A percentile compares a stretch with the other conserved stretches of the same genome.
These are phyloP conservation scores for Colletotrichum scovillei DNA, from an alignment of 2,329 filamentous ascomycete genomes.

Conservation along the genomic window DNA sequence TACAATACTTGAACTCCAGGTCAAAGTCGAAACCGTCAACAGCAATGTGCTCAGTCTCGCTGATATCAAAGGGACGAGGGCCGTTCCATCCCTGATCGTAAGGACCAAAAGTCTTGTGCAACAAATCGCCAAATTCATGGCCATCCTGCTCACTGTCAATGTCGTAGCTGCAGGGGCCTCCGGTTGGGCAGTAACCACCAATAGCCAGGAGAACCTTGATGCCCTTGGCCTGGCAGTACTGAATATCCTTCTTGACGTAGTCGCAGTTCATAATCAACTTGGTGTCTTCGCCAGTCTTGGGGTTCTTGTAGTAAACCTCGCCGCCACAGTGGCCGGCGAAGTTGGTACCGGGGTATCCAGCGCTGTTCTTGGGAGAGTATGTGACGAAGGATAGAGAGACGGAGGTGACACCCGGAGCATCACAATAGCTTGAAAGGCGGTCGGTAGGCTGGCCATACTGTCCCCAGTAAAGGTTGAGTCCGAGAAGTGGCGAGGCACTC, in stretches of 20 bases:
- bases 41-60: constrained; percentile 39
- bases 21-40: constrained; percentile 59
- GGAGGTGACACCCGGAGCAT: constrained; percentile 48
- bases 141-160: constrained; percentile 46
- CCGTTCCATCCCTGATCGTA: constrained; percentile 44
- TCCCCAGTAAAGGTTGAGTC: constrained; percentile 56
- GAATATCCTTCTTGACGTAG: constrained; percentile 51
- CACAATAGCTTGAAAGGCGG: constrained; percentile 48
- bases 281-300: constrained; percentile 39
- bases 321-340: constrained; percentile 52
- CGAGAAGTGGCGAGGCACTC: constrained; percentile 39
- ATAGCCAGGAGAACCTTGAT: constrained; percentile 57
- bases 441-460: constrained; percentile 45
- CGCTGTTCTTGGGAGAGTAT: constrained; percentile 49
- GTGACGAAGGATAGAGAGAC: constrained; percentile 53
- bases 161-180: constrained; percentile 45
- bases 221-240: constrained; percentile 53
- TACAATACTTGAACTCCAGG: constrained; percentile 49
- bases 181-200: constrained; percentile 46
- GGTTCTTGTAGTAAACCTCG: constrained; percentile 39
- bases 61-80: constrained; percentile 53
- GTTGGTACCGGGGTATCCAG: constrained; percentile 51
- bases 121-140: constrained; percentile 49
- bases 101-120: constrained; percentile 53
- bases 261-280: constrained; percentile 49